Evolutionary conservation across 805 yeast genomes (phyloP), one percentile per base, ranked within the genome.

Genomic region (Limtongia smithiae): DNA sequence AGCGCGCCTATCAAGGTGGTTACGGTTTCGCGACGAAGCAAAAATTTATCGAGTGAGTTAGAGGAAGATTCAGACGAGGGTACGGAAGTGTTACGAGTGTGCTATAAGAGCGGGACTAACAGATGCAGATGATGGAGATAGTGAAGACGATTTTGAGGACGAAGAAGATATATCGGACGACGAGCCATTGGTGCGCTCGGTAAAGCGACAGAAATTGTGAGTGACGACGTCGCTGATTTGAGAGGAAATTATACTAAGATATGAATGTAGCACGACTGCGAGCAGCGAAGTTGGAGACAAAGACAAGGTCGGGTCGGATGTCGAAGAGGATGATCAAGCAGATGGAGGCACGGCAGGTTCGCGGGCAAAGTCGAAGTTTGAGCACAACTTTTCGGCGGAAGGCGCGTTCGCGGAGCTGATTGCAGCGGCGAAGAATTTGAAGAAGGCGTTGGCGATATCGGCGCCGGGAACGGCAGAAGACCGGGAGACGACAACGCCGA

Each of bases 351-450:
- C 31, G 31, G 11, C 31, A 28, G 12, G 31, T 28, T 28, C 11
- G 31, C 12, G 7, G 18, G 14, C 32, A n/a, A 50, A 50, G 28
- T 36, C 49, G 17, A 54, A 54, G 28, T 55, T 55, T 20, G 56
- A 55, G 22, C 59, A 55, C 46, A 54, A 55, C 20, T 55, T 55
- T 32, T 46, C 59, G 3, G 57, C 59, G 14, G 59, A 55, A 27
- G 56, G 39, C 9, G 59, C 59, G 14, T 54, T 55, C 43, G 46
- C 35, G 11, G 59, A 55, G 24, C 27, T 55, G 9, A 12, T 53
- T 8, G 52, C 46, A 3, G 55, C 59, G 2, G 48, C 51, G 4
- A 24, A 37, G 31, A 32, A 37, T 20, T 30, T 54, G 30, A 21
- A 17, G 20, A 34, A 48, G 22, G 51, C 36, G 14, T 17, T 38